Percentiles rank a stretch among this genome's conserved stretches.
These are phyloP conservation scores for Daldinia eschscholtzii DNA, from an alignment of 2,329 filamentous ascomycete species.

Conservation along the genomic window DNA sequence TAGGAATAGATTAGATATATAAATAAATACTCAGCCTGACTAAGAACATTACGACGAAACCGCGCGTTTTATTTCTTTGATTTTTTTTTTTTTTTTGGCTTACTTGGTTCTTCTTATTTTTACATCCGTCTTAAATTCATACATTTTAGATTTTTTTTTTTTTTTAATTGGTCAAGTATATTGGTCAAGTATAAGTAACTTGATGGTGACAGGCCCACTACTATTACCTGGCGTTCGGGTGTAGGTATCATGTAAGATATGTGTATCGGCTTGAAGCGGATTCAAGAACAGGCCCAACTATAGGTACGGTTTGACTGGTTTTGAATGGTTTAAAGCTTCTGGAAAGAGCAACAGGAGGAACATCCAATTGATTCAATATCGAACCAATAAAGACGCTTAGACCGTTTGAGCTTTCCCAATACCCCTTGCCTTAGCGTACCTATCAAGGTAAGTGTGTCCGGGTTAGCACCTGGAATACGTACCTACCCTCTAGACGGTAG, in stretches of 20 bases:
- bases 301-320: slow-evolving; percentile 8
- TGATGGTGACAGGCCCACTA: neutral
- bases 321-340: slow-evolving; percentile 6
- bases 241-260: neutral
- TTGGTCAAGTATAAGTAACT: neutral
- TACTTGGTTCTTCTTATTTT: slow-evolving; percentile 4
- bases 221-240: too few relatives aligned
- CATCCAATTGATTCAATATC: slow-evolving; percentile 8
- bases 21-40: neutral
- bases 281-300: slow-evolving; percentile 1
- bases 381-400: slow-evolving; percentile 30
- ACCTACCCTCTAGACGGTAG: neutral
- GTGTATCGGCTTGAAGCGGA: slow-evolving; percentile 4
- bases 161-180: neutral
- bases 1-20: neutral
- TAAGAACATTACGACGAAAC: neutral
- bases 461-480: neutral
- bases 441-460: slow-evolving; percentile 3
- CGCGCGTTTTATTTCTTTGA: neutral
- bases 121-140: neutral
- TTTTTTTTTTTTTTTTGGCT: neutral
- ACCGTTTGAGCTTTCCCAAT: slow-evolving; percentile 4
- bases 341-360: neutral
- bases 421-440: slow-evolving; percentile 29
- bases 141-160: neutral